These are phyloP conservation scores for Chrysanthemum lavandulifolium DNA, from an alignment of 129 eudicot species.

Conservation along the genomic window DNA sequence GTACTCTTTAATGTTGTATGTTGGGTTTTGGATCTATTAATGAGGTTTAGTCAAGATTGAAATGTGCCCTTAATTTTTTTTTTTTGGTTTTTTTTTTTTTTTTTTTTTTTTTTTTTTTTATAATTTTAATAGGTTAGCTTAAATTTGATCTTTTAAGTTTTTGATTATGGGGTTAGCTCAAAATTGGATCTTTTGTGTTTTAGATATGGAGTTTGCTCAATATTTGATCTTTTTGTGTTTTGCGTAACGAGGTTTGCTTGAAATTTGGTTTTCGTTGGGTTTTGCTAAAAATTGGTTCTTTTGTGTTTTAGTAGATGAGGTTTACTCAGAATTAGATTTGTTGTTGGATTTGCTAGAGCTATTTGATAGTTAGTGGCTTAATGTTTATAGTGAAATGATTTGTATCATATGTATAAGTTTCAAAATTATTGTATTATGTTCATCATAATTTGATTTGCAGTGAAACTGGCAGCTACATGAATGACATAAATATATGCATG, in stretches of 20 bases:
- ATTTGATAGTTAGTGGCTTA: background rate
- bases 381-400: background rate
- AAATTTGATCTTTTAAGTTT: background rate
- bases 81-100: too few relatives aligned
- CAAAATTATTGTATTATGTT: background rate
- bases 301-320: background rate
- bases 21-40: slow-evolving; percentile 20
- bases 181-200: background rate
- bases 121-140: too few relatives aligned
- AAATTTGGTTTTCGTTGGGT: too few relatives aligned
- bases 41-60: slow-evolving; percentile 22
- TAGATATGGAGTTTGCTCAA: background rate
- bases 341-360: background rate
- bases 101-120: too few relatives aligned
- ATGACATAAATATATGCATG: background rate
- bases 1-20: too few relatives aligned
- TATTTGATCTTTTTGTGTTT: background rate
- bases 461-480: background rate
- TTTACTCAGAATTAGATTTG: background rate
- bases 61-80: background rate
- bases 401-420: background rate
- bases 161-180: background rate
- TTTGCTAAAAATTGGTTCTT: background rate
- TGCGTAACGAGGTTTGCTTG: background rate
- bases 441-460: background rate